Evolutionary conservation across 768 basidiomycete genomes (phyloP), one percentile per base, ranked within the genome.

Genomic region (Cyclocybe cylindracea): DNA sequence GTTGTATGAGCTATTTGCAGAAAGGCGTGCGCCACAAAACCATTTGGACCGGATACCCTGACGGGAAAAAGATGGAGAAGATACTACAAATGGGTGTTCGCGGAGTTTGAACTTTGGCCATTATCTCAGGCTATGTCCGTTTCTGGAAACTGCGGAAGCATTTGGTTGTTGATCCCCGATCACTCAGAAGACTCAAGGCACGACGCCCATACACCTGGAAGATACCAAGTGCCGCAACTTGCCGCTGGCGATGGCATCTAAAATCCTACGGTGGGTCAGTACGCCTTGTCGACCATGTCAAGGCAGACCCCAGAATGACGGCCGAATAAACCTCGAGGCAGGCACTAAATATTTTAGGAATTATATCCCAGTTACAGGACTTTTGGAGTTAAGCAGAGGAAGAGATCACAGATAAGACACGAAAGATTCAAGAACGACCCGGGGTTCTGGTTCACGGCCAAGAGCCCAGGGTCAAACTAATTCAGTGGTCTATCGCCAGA

Each of bases 121-220:
- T n/a, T 39, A 19, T 40, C 46, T 16, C 16, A 16, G 16, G 16
- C 16, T 50, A 53, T 58, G 37, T 42, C 60, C 56, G 43, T 42
- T 50, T 59, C 56, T 54, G 55, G 49, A 52, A 65, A 47, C 64
- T 67, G 64, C 71, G 73, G 71, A 66, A 67, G 59, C 53, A 62
- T 57, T 65, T 62, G 24, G 44, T 66, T 63, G 60, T 72, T 84
- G 82, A 84, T 84, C 79, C 74, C 80, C 79, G 82, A 84, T 84
- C 82, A 84, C 51, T 47, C 50, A 36, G 46, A 33, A 44, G 55
- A 57, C 52, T 53, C 59, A 67, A 75, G 70, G 71, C 67, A 75
- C 74, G 53, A 47, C 56, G 57, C 57, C 52, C 61, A 50, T 52
- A 55, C 50, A 49, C 47, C 46, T 54, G 50, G 59, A 59, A 60